These are phyloP conservation scores for Psophocarpus tetragonolobus DNA, from an alignment of 306 rosid genomes.

Conservation along the genomic window DNA sequence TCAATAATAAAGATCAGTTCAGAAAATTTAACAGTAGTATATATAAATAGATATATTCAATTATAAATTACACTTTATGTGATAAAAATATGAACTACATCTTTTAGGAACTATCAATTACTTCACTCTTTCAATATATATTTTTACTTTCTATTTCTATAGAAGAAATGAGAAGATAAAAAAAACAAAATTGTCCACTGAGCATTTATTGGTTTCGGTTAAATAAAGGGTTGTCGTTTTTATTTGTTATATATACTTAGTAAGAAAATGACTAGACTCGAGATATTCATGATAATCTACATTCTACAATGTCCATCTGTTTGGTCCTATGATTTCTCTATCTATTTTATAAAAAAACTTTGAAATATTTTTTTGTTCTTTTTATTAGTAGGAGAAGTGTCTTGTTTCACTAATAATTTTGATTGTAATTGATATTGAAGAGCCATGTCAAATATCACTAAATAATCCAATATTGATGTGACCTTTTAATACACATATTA, in stretches of 20 bases:
- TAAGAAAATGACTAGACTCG: conserved; percentile 19
- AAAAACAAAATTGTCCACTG: too few relatives aligned
- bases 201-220: conserved; percentile 5
- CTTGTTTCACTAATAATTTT: background rate
- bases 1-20: background rate
- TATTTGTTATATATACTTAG: background rate
- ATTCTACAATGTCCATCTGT: background rate
- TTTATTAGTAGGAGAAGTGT: background rate
- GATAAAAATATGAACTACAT: too few relatives aligned
- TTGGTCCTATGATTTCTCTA: conserved; percentile 18
- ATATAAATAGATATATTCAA: background rate
- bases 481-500: background rate
- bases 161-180: background rate
- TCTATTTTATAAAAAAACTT: background rate
- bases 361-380: background rate
- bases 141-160: background rate
- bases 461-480: conserved; percentile 36
- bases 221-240: background rate
- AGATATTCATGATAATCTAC: background rate
- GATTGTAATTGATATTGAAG: background rate
- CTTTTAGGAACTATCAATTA: background rate
- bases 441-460: conserved; percentile 22
- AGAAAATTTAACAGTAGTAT: background rate
- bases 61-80: background rate
- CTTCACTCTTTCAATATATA: background rate